These are phyloP conservation scores for Nicotiana knightiana DNA, from an alignment of 257 asterid genomes.

Conservation along the genomic window DNA sequence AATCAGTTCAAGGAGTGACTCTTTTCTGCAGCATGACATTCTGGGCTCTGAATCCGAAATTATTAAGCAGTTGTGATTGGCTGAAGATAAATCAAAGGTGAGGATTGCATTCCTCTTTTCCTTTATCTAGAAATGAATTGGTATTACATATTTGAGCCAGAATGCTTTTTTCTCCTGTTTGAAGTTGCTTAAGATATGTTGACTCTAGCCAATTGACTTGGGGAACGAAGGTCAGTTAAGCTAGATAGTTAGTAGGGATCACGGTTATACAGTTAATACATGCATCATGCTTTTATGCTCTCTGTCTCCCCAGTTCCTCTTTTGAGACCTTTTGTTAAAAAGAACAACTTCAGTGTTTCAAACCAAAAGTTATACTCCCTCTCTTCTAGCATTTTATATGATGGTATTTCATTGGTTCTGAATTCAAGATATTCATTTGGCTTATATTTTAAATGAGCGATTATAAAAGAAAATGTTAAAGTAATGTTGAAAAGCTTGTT, in stretches of 20 bases:
- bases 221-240: background rate
- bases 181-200: background rate
- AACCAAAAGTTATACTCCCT: background rate
- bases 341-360: background rate
- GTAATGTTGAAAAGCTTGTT: background rate
- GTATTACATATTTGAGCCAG: background rate
- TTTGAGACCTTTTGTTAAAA: background rate
- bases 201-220: background rate
- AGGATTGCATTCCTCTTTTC: background rate
- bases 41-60: background rate
- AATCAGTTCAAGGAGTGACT: background rate
- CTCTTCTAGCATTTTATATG: background rate
- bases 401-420: background rate
- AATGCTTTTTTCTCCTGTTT: background rate
- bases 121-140: background rate
- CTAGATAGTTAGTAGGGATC: background rate
- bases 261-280: background rate
- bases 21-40: conserved; percentile 5
- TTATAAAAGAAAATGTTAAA: background rate
- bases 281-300: background rate
- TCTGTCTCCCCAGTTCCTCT: background rate
- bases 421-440: background rate
- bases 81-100: background rate
- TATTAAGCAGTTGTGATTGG: background rate
- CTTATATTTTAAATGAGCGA: background rate